Conservation (phyloP, 1,284 basidiomycete species). For the Sporisorium exsertum region DNA sequence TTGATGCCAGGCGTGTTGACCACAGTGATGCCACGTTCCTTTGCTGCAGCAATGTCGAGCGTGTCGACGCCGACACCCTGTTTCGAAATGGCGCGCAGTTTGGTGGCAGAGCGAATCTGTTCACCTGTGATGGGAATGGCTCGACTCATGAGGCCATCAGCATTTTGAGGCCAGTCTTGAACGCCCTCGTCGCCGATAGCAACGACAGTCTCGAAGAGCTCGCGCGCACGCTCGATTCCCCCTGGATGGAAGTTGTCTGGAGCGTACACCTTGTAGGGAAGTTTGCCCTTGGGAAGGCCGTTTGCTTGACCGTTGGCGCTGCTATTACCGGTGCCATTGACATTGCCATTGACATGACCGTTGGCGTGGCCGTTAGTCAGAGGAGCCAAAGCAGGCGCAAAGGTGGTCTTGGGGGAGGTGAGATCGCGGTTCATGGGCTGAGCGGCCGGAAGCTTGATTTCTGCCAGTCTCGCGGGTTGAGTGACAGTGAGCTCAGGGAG, state of each 20-base stretch:
- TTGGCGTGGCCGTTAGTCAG: neutral
- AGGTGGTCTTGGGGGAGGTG: neutral
- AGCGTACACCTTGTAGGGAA: conserved; percentile 6
- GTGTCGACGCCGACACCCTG: conserved; percentile 5
- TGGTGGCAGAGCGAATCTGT: conserved; percentile 6
- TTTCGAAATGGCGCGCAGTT: conserved; percentile 6
- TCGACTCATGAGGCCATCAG: conserved; percentile 10
- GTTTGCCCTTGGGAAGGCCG: neutral
- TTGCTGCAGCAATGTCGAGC: neutral
- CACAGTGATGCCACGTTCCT: conserved; percentile 1
- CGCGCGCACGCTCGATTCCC: conserved; percentile 8
- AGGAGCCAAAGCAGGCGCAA: neutral
- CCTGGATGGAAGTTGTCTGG: conserved; percentile 11
- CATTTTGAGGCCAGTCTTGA: conserved; percentile 10
- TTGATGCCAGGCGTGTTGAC: conserved; percentile 10
- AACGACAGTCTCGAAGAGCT: conserved; percentile 5
- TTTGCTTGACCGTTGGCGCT: neutral
- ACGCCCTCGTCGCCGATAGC: neutral
- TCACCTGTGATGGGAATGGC: conserved; percentile 9
- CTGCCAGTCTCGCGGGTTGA: neutral
- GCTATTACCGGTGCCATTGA: neutral
- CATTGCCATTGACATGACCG: neutral
- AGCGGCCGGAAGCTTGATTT: neutral
- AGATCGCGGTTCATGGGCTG: conserved; percentile 4
- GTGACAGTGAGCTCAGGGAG: neutral